Evolutionary conservation across 805 yeast genomes (phyloP).

Genomic region (Teunomyces funiuensis): DNA sequence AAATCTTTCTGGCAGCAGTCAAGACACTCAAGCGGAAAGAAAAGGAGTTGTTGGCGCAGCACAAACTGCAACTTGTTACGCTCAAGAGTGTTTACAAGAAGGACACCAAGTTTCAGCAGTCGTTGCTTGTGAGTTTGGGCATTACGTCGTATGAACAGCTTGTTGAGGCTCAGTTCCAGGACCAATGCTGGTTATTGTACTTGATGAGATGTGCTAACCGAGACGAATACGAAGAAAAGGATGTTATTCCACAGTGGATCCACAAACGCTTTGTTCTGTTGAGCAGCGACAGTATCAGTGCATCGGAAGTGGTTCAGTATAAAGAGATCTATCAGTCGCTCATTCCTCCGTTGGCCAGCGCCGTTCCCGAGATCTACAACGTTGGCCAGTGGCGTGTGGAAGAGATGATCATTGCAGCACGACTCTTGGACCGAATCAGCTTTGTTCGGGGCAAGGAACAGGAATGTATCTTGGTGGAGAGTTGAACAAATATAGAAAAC

Average conservation of each 20-base stretch:
- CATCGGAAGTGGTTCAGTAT: conserved; percentile 57
- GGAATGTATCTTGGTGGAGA: conserved; percentile 39
- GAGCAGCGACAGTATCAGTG: conserved; percentile 39
- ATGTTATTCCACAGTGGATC: conserved; percentile 54
- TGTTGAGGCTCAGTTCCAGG: conserved; percentile 46
- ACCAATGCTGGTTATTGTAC: conserved; percentile 63
- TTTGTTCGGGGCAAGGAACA: conserved; percentile 47
- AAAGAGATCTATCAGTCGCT: conserved; percentile 52
- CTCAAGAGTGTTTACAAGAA: conserved; percentile 58
- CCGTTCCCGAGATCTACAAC: conserved; percentile 58
- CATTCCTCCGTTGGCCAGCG: conserved; percentile 46
- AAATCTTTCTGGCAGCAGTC: conserved; percentile 43
- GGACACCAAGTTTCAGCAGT: conserved; percentile 53
- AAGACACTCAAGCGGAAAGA: conserved; percentile 49
- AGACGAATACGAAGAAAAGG: conserved; percentile 27
- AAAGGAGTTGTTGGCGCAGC: conserved; percentile 40
- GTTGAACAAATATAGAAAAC: background rate
- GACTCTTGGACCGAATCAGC: conserved; percentile 50
- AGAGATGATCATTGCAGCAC: conserved; percentile 50
- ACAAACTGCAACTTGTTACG: conserved; percentile 48
- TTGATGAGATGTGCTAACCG: conserved; percentile 58
- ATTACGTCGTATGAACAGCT: conserved; percentile 54
- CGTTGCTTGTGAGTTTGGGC: conserved; percentile 58
- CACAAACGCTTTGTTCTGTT: conserved; percentile 37
- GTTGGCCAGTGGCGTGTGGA: conserved; percentile 50